Evolutionary conservation across 225 moss, liverwort and hornwort species (phyloP).

Genomic region (Physcomitrium patens): DNA sequence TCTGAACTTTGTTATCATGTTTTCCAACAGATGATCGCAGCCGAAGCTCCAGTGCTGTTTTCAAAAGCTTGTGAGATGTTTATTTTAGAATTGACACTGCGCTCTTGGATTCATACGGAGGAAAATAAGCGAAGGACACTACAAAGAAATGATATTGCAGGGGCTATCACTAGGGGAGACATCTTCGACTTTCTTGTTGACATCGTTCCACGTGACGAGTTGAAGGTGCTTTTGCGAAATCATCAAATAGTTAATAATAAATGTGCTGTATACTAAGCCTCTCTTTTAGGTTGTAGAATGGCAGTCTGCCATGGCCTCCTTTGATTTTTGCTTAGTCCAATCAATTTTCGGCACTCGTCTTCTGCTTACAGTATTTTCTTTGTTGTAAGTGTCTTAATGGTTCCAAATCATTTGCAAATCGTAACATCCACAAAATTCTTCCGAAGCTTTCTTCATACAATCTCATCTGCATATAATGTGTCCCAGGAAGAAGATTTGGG

Average conservation of each 20-base stretch:
- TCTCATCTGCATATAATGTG: conserved; percentile 4
- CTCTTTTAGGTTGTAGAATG: not conserved
- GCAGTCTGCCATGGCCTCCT: no score
- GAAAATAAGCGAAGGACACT: conserved; percentile 92
- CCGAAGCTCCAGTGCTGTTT: conserved; percentile 92
- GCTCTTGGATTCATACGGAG: conserved; percentile 97
- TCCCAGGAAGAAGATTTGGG: conserved; percentile 89
- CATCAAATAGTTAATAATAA: not conserved
- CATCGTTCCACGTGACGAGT: conserved; percentile 93
- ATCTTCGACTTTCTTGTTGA: conserved; percentile 98
- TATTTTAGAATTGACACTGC: conserved; percentile 88
- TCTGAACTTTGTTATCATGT: not conserved
- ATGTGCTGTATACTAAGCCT: not conserved
- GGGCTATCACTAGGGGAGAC: conserved; percentile 91
- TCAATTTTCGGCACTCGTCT: no score
- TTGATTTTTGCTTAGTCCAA: no score
- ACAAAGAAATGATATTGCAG: conserved; percentile 94
- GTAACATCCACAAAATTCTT: not conserved
- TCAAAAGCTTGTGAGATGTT: conserved; percentile 99
- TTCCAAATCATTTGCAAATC: not conserved
- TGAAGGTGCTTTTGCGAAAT: conserved; percentile 62
- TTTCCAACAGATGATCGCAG: conserved; percentile 82
- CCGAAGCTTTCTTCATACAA: not conserved
- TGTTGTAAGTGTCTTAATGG: not conserved
- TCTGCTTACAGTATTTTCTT: no score